Evolutionary conservation across 139 green algal genomes (phyloP), one percentile per base, ranked within the genome.

Genomic region (Chlorella ohadii): DNA sequence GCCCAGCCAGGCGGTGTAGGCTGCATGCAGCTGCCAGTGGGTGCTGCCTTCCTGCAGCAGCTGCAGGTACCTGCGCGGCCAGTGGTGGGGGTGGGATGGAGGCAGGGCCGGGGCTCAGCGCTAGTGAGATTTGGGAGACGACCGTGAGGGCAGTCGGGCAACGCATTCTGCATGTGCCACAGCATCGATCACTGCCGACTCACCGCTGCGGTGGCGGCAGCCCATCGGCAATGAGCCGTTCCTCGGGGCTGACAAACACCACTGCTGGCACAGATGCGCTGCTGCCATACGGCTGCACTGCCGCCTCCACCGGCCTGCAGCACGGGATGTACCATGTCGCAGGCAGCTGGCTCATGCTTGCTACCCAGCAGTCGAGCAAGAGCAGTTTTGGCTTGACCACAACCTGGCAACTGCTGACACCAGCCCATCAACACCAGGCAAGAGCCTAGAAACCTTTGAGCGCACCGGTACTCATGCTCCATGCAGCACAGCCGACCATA

Each of bases 391-490:
- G n/a, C n/a, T n/a, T n/a, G n/a, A n/a, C n/a, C n/a, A n/a, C n/a
- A n/a, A n/a, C n/a, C n/a, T n/a, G n/a, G n/a, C n/a, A n/a, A n/a
- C n/a, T n/a, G n/a, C n/a, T n/a, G n/a, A n/a, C n/a, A 22, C 38
- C 38, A 9, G 38, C 70, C 9, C 38, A 25, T 23, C 20, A 23
- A 41, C 27, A 19, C 19, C n/a, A 33, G 27, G 15, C 72, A 39
- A 13, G 9, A 66, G 11, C 44, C 59, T 13, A n/a, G 23, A 5
- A 66, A 5, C 59, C 9, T 3, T 4, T 7, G 1, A 25, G 27
- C 70, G 64, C 61, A 86, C 88, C 81, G 83, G 82, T 94, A 94
- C 67, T 91, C 91, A 56, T 92, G 88, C 71, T 94, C 91, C 88
- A 92, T 91, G 77, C 86, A 74, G 33, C 80, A 78, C 25, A 94